Evolutionary conservation across 306 rosid species (phyloP).

Genomic region (Cucumis melo): DNA sequence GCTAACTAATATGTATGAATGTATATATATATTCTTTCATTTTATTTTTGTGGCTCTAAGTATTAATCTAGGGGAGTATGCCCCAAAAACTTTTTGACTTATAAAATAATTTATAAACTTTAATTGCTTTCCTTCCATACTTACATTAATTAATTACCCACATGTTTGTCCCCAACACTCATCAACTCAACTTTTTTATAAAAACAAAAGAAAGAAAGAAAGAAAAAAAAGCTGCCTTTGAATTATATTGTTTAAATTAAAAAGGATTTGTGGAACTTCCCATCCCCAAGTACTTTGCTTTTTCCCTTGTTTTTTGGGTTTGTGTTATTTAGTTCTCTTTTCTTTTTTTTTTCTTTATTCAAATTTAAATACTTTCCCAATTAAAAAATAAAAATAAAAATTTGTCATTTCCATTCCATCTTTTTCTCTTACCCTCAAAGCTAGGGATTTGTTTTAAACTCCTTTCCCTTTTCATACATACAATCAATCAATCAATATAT

Average conservation of each 20-base stretch:
- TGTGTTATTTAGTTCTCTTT: neutral
- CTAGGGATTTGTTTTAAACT: neutral
- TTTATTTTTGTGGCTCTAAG: conserved; percentile 4
- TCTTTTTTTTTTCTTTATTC: neutral
- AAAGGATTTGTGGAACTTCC: neutral
- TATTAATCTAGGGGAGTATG: neutral
- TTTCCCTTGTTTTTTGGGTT: neutral
- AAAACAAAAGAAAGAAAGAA: neutral
- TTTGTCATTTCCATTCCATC: neutral
- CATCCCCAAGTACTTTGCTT: neutral
- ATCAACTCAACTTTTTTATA: neutral
- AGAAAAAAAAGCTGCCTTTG: neutral
- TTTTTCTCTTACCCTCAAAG: neutral
- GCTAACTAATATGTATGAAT: neutral
- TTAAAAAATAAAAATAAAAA: too few relatives aligned
- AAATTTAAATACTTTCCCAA: neutral
- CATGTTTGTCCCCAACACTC: neutral
- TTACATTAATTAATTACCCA: neutral
- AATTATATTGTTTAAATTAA: neutral
- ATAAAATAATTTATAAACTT: neutral
- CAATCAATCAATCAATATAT: neutral
- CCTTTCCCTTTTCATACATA: neutral
- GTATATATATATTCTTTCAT: neutral
- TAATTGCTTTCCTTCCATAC: neutral
- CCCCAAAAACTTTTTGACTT: neutral